Evolutionary conservation across 345 rosid species (phyloP).

Genomic region (Xanthoceras sorbifolium): DNA sequence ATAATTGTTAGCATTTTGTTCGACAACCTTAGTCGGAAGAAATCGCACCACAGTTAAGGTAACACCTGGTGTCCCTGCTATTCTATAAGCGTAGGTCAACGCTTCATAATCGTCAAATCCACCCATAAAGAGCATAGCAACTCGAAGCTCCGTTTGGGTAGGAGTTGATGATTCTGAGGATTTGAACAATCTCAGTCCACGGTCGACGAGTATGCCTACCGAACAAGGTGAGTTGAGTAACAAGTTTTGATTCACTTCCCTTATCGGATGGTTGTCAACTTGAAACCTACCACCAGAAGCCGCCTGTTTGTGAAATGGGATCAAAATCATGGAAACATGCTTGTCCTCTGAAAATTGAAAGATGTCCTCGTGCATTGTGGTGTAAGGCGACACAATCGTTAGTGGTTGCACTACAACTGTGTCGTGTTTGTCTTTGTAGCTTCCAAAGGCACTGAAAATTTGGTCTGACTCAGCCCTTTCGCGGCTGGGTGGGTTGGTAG

Average conservation of each 20-base stretch:
- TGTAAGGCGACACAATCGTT: constrained; percentile 33
- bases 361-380: constrained; percentile 37
- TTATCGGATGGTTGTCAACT: constrained; percentile 2
- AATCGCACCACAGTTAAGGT: constrained; percentile 23
- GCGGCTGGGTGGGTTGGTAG: background rate
- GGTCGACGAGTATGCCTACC: constrained; percentile 32
- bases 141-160: background rate
- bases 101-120: constrained; percentile 36
- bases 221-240: constrained; percentile 26
- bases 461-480: constrained; percentile 19
- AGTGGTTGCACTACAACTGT: constrained; percentile 24
- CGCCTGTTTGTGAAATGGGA: constrained; percentile 32
- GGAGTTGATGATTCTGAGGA: background rate
- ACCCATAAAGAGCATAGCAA: constrained; percentile 32
- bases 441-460: constrained; percentile 25
- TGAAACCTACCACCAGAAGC: constrained; percentile 2
- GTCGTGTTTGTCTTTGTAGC: background rate
- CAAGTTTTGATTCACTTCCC: constrained; percentile 24
- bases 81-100: constrained; percentile 28
- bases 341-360: constrained; percentile 33
- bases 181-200: constrained; percentile 18
- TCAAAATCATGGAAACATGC: constrained; percentile 21
- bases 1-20: no score
- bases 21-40: constrained; percentile 9
- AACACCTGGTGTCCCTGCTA: constrained; percentile 16